phyloP scores from a whole-genome alignment of 1,284 basidiomycete genomes.

The Quambalaria eucalypti region DNA sequence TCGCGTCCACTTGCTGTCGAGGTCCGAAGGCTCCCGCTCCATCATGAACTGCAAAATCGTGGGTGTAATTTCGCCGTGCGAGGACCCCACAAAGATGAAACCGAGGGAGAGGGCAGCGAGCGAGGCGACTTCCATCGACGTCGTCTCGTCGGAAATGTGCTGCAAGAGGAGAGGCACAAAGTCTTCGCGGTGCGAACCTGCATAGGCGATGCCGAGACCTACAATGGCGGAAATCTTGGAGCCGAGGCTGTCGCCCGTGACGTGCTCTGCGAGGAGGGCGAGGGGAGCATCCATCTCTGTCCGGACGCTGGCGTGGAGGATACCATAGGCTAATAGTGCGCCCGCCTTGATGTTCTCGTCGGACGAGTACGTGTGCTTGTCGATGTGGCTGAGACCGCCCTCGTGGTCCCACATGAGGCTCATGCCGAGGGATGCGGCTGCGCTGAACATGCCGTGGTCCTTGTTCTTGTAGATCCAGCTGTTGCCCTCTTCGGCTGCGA shows the following conservation, averaged over 20 bases:
- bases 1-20: conserved; percentile 68
- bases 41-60: conserved; percentile 86
- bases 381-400: conserved; percentile 82
- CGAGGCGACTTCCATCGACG: conserved; percentile 78
- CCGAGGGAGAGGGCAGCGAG: conserved; percentile 81
- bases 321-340: conserved; percentile 85
- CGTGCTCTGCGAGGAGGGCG: conserved; percentile 81
- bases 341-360: conserved; percentile 96
- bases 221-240: conserved; percentile 78
- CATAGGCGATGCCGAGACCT: conserved; percentile 72
- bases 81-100: conserved; percentile 90
- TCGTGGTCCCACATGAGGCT: conserved; percentile 95
- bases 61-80: conserved; percentile 82
- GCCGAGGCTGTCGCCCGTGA: conserved; percentile 74
- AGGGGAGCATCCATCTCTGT: conserved; percentile 90
- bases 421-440: conserved; percentile 85
- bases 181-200: conserved; percentile 82
- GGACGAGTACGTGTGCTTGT: conserved; percentile 93
- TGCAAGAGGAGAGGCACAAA: conserved; percentile 50
- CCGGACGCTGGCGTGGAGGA: conserved; percentile 79
- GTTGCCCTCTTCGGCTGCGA: conserved; percentile 85
- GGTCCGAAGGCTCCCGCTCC: conserved; percentile 49
- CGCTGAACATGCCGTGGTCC: conserved; percentile 97
- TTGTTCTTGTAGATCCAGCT: conserved; percentile 99
- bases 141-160: conserved; percentile 41